Percentiles rank a stretch among this genome's conserved stretches.
Evolutionary conservation across 2,329 filamentous ascomycete genomes (phyloP).

Genomic region (Xylaria sp.): DNA sequence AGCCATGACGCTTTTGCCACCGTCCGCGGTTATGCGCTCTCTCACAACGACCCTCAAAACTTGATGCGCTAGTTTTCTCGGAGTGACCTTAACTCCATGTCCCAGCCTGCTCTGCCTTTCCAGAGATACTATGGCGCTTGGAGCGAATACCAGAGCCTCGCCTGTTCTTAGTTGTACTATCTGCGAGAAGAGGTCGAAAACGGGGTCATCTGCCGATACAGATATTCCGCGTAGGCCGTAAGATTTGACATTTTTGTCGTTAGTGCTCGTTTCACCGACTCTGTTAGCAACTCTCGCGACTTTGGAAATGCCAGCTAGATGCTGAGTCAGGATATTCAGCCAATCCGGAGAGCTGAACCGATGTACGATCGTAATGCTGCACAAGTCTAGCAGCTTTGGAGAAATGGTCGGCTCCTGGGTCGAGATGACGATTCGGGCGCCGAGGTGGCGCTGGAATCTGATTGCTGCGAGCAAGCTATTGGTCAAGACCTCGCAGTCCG

Average conservation of each 20-base stretch:
- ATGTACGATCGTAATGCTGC: conserved; percentile 55
- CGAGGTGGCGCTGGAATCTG: too few relatives aligned
- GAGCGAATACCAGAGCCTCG: conserved; percentile 60
- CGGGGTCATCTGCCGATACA: conserved; percentile 23
- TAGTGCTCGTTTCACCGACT: too few relatives aligned
- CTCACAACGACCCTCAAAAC: too few relatives aligned
- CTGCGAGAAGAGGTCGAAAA: conserved; percentile 52
- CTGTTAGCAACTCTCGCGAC: conserved; percentile 9
- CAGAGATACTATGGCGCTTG: conserved; percentile 54
- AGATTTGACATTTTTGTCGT: background rate
- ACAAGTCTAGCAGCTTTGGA: conserved; percentile 74
- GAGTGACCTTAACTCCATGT: conserved; percentile 8
- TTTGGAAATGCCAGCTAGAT: conserved; percentile 32
- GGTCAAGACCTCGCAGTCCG: too few relatives aligned
- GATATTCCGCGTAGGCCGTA: conserved; percentile 15
- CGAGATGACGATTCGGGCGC: conserved; percentile 66
- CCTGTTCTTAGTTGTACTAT: conserved; percentile 58
- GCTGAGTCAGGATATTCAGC: conserved; percentile 30
- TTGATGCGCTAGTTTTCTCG: conserved; percentile 4
- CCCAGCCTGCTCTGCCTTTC: conserved; percentile 33
- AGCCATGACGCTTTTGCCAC: too few relatives aligned
- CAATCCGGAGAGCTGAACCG: conserved; percentile 35
- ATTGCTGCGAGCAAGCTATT: too few relatives aligned
- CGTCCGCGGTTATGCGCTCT: too few relatives aligned
- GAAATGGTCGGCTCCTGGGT: conserved; percentile 82